Conservation (phyloP, 2,329 filamentous ascomycete species). For the Aureobasidium melanogenum region DNA sequence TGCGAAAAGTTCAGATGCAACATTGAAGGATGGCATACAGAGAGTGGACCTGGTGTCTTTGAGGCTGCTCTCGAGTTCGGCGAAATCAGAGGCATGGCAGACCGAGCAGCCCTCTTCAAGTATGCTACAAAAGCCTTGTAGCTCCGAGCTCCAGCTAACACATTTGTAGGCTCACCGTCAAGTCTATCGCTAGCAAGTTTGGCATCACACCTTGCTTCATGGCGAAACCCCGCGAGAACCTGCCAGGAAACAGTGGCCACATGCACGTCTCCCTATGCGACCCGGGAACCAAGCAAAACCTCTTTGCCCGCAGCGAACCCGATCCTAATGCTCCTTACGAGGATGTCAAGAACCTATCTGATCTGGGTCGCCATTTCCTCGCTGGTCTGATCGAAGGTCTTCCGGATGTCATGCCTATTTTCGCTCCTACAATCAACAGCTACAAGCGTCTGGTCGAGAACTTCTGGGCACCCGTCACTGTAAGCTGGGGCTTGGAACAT, state of each 20-base stretch:
- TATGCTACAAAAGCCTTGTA: constrained; percentile 26
- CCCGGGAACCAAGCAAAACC: constrained; percentile 63
- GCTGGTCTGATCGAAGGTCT: constrained; percentile 83
- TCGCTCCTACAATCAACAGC: constrained; percentile 92
- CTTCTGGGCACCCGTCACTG: constrained; percentile 97
- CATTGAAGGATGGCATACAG: constrained; percentile 93
- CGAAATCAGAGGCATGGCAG: constrained; percentile 81
- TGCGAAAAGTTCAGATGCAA: constrained; percentile 70
- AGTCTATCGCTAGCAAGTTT: constrained; percentile 76
- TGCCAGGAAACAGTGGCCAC: constrained; percentile 92
- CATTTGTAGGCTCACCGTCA: constrained; percentile 61
- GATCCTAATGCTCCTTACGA: constrained; percentile 64
- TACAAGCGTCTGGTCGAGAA: constrained; percentile 98
- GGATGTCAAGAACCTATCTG: constrained; percentile 73
- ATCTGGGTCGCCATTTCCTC: constrained; percentile 85
- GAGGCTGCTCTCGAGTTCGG: constrained; percentile 91
- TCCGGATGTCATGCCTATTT: constrained; percentile 88
- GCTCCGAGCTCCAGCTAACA: background rate
- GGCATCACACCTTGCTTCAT: constrained; percentile 97
- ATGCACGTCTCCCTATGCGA: constrained; percentile 89
- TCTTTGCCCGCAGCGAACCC: constrained; percentile 63
- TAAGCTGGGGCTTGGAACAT: constrained; percentile 94
- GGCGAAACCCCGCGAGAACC: constrained; percentile 86
- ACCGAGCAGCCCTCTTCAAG: constrained; percentile 89
- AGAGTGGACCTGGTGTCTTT: constrained; percentile 87